These are phyloP conservation scores for Spathaspora passalidarum DNA, from an alignment of 805 yeast genomes.

Conservation along the genomic window DNA sequence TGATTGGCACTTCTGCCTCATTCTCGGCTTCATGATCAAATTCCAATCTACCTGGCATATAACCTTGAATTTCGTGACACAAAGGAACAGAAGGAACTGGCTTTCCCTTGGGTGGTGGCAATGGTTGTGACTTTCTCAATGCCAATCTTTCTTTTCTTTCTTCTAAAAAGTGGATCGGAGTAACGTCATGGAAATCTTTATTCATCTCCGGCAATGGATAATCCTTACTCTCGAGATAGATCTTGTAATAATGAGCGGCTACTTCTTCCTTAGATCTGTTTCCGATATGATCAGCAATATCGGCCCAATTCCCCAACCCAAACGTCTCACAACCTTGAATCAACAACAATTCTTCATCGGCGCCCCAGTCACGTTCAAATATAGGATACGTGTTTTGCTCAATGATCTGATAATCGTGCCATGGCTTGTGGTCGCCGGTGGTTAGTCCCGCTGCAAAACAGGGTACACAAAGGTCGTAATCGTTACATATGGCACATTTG, in stretches of 20 bases:
- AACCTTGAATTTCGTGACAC: conserved; percentile 96
- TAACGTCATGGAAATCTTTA: conserved; percentile 56
- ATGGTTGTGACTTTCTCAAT: conserved; percentile 62
- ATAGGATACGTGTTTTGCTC: conserved; percentile 96
- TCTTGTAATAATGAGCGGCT: conserved; percentile 70
- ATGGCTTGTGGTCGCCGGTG: conserved; percentile 87
- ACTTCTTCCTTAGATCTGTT: conserved; percentile 91
- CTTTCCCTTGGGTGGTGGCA: conserved; percentile 81
- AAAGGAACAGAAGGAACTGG: conserved; percentile 91
- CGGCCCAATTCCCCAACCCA: conserved; percentile 98
- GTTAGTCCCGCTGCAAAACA: conserved; percentile 85
- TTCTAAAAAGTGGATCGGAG: conserved; percentile 67
- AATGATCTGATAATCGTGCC: conserved; percentile 86
- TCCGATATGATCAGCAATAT: conserved; percentile 94
- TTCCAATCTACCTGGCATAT: conserved; percentile 97
- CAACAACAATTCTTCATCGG: conserved; percentile 89
- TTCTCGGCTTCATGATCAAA: conserved; percentile 96
- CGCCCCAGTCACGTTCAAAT: conserved; percentile 92
- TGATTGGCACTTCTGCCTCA: conserved; percentile 91
- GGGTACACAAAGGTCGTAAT: conserved; percentile 96
- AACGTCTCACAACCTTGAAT: conserved; percentile 88
- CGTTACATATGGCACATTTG: conserved; percentile 87
- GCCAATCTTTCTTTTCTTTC: conserved; percentile 71
- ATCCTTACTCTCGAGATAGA: conserved; percentile 63
- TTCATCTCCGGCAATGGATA: conserved; percentile 91